These are phyloP conservation scores for Eremothecium gossypii DNA, from an alignment of 1,139 yeast genomes.

Conservation along the genomic window DNA sequence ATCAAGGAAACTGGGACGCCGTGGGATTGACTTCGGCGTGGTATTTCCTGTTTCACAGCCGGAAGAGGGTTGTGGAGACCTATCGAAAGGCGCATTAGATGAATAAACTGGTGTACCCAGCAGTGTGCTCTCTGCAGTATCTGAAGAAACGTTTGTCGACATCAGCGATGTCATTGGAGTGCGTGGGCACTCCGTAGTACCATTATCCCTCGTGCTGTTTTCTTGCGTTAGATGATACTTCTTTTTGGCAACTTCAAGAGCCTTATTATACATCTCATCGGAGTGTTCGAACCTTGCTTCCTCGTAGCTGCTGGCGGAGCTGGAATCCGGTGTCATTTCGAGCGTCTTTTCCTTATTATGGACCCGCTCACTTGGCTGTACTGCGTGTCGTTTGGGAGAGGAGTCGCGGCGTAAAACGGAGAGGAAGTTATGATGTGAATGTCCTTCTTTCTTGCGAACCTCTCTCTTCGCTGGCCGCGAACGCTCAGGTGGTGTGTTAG, in stretches of 20 bases:
- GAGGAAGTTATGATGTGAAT: not conserved
- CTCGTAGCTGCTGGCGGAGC: not conserved
- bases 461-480: not conserved
- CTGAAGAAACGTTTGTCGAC: not conserved
- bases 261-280: constrained; percentile 30
- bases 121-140: no score
- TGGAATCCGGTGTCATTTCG: not conserved
- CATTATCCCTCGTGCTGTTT: not conserved
- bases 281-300: not conserved
- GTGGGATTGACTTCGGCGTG: no score
- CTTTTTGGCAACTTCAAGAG: constrained; percentile 26
- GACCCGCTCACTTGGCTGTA: not conserved
- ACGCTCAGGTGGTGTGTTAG: no score
- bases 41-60: no score
- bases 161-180: not conserved
- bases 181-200: not conserved
- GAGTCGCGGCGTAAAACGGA: no score
- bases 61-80: not conserved
- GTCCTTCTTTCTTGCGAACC: not conserved
- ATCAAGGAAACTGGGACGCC: constrained; percentile 11
- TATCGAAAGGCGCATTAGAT: not conserved
- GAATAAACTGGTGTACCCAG: no score
- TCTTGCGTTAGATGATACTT: constrained; percentile 5
- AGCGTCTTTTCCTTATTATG: constrained; percentile 11
- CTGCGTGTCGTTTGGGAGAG: not conserved